Percentiles rank a stretch among this genome's conserved stretches.
Evolutionary conservation across 306 rosid genomes (phyloP).

Genomic region (Cicer yamashitae): DNA sequence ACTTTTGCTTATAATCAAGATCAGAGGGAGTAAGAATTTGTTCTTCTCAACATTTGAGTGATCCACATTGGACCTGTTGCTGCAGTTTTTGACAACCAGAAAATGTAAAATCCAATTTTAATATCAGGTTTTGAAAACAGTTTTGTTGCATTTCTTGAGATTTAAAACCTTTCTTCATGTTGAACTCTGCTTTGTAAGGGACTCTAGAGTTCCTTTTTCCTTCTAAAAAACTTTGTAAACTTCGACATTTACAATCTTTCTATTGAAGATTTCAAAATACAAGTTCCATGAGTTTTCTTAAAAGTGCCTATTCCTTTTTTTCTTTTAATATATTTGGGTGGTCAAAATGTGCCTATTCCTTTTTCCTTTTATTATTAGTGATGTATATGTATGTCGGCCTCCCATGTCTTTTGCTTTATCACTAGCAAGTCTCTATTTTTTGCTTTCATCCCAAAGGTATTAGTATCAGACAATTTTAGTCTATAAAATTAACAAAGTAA

Average conservation of each 20-base stretch:
- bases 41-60: not conserved
- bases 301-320: not conserved
- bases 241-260: not conserved
- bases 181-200: not conserved
- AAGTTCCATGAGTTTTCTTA: slow-evolving; percentile 25
- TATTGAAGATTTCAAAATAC: not conserved
- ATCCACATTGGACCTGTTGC: slow-evolving; percentile 9
- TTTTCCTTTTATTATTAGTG: slow-evolving; percentile 1
- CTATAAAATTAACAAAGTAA: not conserved
- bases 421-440: slow-evolving; percentile 9
- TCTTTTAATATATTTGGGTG: not conserved
- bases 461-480: not conserved
- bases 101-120: not conserved
- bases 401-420: slow-evolving; percentile 10
- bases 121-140: slow-evolving; percentile 7
- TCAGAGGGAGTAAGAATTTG: not conserved
- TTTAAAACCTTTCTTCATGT: not conserved
- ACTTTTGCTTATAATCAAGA: not conserved
- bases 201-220: not conserved
- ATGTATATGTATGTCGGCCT: not conserved
- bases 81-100: not conserved
- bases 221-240: slow-evolving; percentile 2
- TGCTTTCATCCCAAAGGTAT: not conserved
- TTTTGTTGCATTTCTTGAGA: not conserved
- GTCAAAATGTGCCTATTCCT: not conserved